Evolutionary conservation across 2,329 filamentous ascomycete species (phyloP).

Genomic region (Lachnellula arida): DNA sequence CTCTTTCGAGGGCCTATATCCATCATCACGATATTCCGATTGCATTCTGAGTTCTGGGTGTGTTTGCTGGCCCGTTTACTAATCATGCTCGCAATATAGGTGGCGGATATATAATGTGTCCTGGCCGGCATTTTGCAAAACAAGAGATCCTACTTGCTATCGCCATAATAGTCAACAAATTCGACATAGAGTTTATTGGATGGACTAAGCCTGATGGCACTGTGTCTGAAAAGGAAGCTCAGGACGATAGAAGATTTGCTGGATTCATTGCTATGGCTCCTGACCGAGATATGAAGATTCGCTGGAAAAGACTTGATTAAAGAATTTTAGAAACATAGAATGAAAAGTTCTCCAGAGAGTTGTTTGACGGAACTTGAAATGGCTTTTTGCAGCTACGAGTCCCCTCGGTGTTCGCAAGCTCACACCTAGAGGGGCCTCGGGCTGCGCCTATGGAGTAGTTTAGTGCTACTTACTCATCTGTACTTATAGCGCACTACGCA

Average conservation of each 20-base stretch:
- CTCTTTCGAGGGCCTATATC: not conserved
- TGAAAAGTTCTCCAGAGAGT: not conserved
- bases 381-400: too few relatives aligned
- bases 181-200: constrained; percentile 10
- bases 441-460: too few relatives aligned
- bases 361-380: too few relatives aligned
- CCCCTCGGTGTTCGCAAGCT: too few relatives aligned
- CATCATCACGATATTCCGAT: too few relatives aligned
- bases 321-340: not conserved
- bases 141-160: constrained; percentile 14
- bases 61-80: not conserved
- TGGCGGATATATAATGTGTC: constrained; percentile 16
- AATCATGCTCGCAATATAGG: not conserved
- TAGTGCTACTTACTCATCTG: too few relatives aligned
- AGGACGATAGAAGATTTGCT: constrained; percentile 5
- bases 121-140: constrained; percentile 19
- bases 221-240: constrained; percentile 1
- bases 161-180: constrained; percentile 14
- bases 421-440: too few relatives aligned
- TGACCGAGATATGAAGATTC: constrained; percentile 11
- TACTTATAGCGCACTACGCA: too few relatives aligned
- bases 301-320: not conserved
- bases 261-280: constrained; percentile 12
- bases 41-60: not conserved
- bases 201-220: constrained; percentile 6